Base-by-base conservation (phyloP, 228 moss, liverwort and hornwort genomes). In the Sphagnum magellanicum region DNA sequence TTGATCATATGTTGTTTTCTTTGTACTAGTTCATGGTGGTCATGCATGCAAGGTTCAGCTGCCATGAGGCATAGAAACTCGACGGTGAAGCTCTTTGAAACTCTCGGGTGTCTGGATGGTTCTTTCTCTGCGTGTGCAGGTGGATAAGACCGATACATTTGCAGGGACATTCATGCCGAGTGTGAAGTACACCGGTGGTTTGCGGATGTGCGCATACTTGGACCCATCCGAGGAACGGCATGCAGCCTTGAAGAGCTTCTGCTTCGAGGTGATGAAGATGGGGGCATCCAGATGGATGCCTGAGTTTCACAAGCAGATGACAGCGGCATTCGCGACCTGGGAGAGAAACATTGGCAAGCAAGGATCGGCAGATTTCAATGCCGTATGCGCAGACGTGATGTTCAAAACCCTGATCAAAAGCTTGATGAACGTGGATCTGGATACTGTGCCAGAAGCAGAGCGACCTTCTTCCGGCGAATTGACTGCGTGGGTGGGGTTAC, bases 141-240 rank as follows among this genome's bases (percentile, higher is more conserved):
- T 85, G 15, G 61, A 61, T 66, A 85, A 85, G 78, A 81, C 67
- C 63, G 71, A 85, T 50, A 13, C 76, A 49, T 79, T 85, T 68
- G 62, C 61, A 4, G 84, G 84, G 46, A 78, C 84, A 10, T 85
- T 67, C 71, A 7, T 66, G 8, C 78, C 84, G 49, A 75, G 72
- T 65, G 4, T 68, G 60, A 48, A 68, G 49, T 65, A 71, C 71
- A 81, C 70, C 12, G 84, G 76, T 4, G 84, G 84, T 0, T 79
- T 72, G 71, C 16, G 78, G 63, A 65, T 76, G 11, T 49, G 77
- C 15, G 48, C 84, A 6, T 85, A 75, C 68, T 52, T 85, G 71
- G 84, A 84, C 57, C 84, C 84, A 16, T 76, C 84, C 67, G 84
- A 85, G 70, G 52, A 52, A 50, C 81, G 75, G 68, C 84, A 85